Base-by-base conservation (phyloP, 2,329 filamentous ascomycete species). In the Didymellaceae sp. region DNA sequence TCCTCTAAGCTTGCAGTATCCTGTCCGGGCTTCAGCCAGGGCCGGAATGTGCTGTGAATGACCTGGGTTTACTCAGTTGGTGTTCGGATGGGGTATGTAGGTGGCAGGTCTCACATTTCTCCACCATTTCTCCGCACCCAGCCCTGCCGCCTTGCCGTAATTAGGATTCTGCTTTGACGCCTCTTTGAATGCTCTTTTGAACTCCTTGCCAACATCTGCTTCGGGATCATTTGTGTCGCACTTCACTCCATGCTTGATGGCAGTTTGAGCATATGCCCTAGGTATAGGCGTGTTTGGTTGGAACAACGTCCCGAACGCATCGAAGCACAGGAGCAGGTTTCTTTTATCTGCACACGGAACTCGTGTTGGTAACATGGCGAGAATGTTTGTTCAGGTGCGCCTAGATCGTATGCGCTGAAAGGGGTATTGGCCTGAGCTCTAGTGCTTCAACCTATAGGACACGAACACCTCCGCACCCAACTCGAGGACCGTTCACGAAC, bases 251-350 rank as follows among this genome's bases (percentile, higher is more conserved):
- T 80, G 75, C 43, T 75, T 68, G 14, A 75, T 66, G 1, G 83
- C 85, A 2, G 82, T 74, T 16, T 76, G 68, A 28, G 71, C 76
- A 65, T 88, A 88, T 58, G 85, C 81, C 43, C 74, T 65, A 5
- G 76, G 72, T 6, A 87, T 77, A 1, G 81, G 72, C 8, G 63
- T 60, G 39, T 73, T 78, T 0, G 84, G 83, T 9, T 68, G 72
- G 68, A 85, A 86, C 2, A 88, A 73, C 0, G 85, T 88, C n/a
- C 82, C 83, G 58, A 86, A 87, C 4, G 84, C 85, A 65, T 88
- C 85, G 44, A 87, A 82, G 52, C 82, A 84, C 1, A 87, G 67
- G 0, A 87, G 69, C 2, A 87, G 74, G 52, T 83, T 82, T 43
- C 58, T 69, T 44, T 61, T 67, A n/a, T n/a, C n/a, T 21, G 46